A percentile compares a stretch with the other conserved stretches of the same genome.
phyloP scores from a whole-genome alignment of 2,329 filamentous ascomycete genomes.

The Sphaerulina populicola region DNA sequence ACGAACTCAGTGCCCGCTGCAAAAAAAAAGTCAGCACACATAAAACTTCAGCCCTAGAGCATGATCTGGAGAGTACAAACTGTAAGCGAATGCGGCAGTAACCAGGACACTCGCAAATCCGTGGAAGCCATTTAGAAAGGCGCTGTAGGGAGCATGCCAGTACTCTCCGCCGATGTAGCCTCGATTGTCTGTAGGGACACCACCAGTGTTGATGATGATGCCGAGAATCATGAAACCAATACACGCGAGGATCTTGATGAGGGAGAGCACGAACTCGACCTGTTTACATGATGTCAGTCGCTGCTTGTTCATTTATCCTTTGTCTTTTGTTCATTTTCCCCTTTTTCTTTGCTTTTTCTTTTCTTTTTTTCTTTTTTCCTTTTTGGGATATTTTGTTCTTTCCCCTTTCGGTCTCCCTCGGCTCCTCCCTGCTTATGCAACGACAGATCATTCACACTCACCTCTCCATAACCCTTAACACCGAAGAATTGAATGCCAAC shows the following conservation, averaged over 20 bases:
- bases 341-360: no score
- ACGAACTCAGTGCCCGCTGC: no score
- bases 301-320: no score
- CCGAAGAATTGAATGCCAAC: conserved; percentile 30
- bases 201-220: conserved; percentile 41
- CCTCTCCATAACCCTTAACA: conserved; percentile 31
- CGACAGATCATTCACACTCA: neutral
- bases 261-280: conserved; percentile 27
- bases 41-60: no score
- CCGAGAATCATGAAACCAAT: conserved; percentile 58
- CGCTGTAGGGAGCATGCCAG: conserved; percentile 14
- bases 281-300: neutral
- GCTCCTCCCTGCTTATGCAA: no score
- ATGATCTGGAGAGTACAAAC: no score
- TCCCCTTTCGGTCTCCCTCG: no score
- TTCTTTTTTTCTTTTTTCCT: neutral
- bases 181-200: conserved; percentile 32
- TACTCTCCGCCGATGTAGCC: conserved; percentile 27
- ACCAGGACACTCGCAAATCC: conserved; percentile 28
- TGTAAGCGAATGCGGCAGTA: conserved; percentile 44
- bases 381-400: neutral
- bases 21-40: no score
- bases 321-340: no score
- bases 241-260: conserved; percentile 38
- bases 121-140: conserved; percentile 25